Base-by-base conservation (phyloP, 371 early-diverging fungal species). In the Zychaea mexicana region DNA sequence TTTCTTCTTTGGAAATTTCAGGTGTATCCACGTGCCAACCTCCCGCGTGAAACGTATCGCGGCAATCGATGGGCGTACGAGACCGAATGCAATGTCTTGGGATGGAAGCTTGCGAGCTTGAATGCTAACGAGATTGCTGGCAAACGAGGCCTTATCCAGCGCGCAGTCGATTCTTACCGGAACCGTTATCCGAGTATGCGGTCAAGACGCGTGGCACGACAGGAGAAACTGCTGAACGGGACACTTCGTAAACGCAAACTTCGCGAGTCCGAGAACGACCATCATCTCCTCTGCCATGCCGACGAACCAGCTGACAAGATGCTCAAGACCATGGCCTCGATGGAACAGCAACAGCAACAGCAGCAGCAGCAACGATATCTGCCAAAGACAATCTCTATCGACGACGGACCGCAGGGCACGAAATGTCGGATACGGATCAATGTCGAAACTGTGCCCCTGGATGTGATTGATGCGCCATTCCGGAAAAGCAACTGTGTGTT, bases 131-230 rank as follows among this genome's bases (percentile, higher is more conserved):
- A 93, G 47, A 86, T 96, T 33, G 85, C 90, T 47, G 96, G 91
- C 8, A 92, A 94, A 53, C 88, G 97, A 53, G 98, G 98, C 2
- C 78, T 97, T 47, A 86, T 98, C 55, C 98, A 98, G 72, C 83
- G 98, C 0, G 97, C 97, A 2, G 98, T 98, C 0, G 98, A 98
- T 73, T 92, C 91, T 33, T 98, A 93, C 69, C 87, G 98, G 55
- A 93, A 96, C 62, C 87, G 93, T 10, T 90, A 90, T 65, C 91
- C 93, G 13, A 90, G 91, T 46, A 85, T 90, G 73, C 84, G 94
- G 56, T 91, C 90, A 22, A 83, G 95, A 45, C 84, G 95, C 27
- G 89, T 94, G 1, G 87, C 92, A 9, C 83, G 94, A 53, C 88
- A 94, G 70, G 93, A 94, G 64, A 94, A 93, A 73, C 73, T 90